Conservation (phyloP, 2,329 filamentous ascomycete species). For the Cladobotryum protrusum region DNA sequence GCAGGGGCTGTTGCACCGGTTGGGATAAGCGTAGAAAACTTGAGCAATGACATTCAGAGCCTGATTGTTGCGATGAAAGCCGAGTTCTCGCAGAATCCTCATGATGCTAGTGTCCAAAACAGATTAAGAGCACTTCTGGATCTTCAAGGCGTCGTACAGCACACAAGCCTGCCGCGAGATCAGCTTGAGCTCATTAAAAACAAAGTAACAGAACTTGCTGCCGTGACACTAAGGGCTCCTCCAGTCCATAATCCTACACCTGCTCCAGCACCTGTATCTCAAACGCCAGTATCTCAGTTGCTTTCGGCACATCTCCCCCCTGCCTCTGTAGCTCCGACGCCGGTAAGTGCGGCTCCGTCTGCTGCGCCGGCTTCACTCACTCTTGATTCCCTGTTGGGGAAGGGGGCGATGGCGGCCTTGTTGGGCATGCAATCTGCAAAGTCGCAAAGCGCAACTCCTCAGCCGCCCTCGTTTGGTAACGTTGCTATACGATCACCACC, state of each 20-base stretch:
- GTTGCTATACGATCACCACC: slow-evolving; percentile 46
- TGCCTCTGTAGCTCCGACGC: slow-evolving; percentile 27
- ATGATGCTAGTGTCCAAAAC: slow-evolving; percentile 68
- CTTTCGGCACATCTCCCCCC: slow-evolving; percentile 22
- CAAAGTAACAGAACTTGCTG: slow-evolving; percentile 70
- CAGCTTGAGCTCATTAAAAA: slow-evolving; percentile 79
- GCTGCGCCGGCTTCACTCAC: slow-evolving; percentile 33
- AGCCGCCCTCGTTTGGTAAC: slow-evolving; percentile 24
- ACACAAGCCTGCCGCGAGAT: slow-evolving; percentile 69
- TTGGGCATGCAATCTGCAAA: slow-evolving; percentile 49
- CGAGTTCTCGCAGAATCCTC: slow-evolving; percentile 68
- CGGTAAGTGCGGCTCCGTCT: slow-evolving; percentile 26
- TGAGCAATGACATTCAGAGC: slow-evolving; percentile 77
- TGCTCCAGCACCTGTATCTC: slow-evolving; percentile 29
- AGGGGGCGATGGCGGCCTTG: slow-evolving; percentile 53
- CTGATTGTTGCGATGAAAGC: slow-evolving; percentile 67
- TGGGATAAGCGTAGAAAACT: slow-evolving; percentile 60
- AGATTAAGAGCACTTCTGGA: slow-evolving; percentile 81
- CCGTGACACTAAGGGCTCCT: slow-evolving; percentile 53
- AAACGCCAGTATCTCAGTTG: slow-evolving; percentile 19
- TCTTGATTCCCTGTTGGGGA: slow-evolving; percentile 53
- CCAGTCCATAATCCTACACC: slow-evolving; percentile 36
- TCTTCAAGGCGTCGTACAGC: slow-evolving; percentile 68
- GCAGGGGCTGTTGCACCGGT: slow-evolving; percentile 27
- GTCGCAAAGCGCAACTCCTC: slow-evolving; percentile 34